phyloP scores from a whole-genome alignment of 1,139 yeast species.

The Suhomyces terraborum region DNA sequence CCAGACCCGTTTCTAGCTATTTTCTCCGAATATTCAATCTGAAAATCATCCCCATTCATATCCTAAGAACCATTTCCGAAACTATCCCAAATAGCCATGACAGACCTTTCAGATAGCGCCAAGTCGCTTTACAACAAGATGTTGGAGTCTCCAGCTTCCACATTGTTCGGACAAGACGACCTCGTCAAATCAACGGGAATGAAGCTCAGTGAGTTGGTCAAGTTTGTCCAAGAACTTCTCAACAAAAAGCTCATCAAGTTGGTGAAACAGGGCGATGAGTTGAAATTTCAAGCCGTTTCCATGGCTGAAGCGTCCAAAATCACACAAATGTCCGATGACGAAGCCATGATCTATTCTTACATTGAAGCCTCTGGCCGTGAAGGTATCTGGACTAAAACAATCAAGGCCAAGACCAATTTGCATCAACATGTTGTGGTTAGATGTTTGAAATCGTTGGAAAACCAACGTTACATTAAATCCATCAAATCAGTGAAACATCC shows the following conservation, averaged over 20 bases:
- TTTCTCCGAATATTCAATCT: too few relatives aligned
- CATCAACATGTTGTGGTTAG: conserved; percentile 91
- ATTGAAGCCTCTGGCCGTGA: conserved; percentile 94
- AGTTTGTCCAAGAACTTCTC: conserved; percentile 64
- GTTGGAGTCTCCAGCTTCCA: conserved; percentile 50
- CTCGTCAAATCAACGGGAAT: conserved; percentile 47
- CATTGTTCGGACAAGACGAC: conserved; percentile 61
- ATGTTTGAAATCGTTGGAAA: conserved; percentile 80
- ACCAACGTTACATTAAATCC: conserved; percentile 82
- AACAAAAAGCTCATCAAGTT: conserved; percentile 68
- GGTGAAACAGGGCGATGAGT: conserved; percentile 61
- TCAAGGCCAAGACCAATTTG: conserved; percentile 85
- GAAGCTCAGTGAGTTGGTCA: conserved; percentile 52
- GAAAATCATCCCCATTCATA: too few relatives aligned
- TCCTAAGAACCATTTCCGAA: too few relatives aligned
- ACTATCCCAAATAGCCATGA: neutral
- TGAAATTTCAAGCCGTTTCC: conserved; percentile 73
- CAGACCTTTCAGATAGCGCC: conserved; percentile 50
- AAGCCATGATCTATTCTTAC: conserved; percentile 85
- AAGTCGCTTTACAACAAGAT: conserved; percentile 58
- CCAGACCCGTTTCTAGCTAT: too few relatives aligned
- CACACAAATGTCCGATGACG: conserved; percentile 79
- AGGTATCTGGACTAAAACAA: conserved; percentile 94
- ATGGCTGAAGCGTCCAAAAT: conserved; percentile 69
- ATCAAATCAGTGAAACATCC: conserved; percentile 93